Evolutionary conservation across 2,329 filamentous ascomycete species (phyloP).

Genomic region (Biscogniauxia sp.): DNA sequence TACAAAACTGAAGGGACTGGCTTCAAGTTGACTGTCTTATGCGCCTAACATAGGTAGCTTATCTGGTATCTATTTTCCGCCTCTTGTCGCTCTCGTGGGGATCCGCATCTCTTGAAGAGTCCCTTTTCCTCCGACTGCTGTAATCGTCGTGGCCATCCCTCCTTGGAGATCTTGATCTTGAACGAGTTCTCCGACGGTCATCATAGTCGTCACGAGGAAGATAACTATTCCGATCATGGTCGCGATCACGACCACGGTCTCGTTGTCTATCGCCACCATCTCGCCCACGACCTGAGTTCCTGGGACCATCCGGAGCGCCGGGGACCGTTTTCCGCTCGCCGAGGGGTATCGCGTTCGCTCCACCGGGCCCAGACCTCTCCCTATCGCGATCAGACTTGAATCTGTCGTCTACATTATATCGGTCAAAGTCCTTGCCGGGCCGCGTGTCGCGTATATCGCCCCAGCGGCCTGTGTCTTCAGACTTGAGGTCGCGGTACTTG

Average conservation of each 20-base stretch:
- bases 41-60: conserved; percentile 11
- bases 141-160: conserved; percentile 42
- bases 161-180: conserved; percentile 55
- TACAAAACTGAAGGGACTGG: background rate
- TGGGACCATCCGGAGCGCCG: conserved; percentile 38
- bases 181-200: conserved; percentile 37
- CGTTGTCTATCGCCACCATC: conserved; percentile 24
- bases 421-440: conserved; percentile 38
- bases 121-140: conserved; percentile 53
- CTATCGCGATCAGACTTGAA: conserved; percentile 63
- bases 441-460: conserved; percentile 60
- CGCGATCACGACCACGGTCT: conserved; percentile 26
- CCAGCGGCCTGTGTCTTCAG: conserved; percentile 89
- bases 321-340: conserved; percentile 54
- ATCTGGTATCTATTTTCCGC: conserved; percentile 50
- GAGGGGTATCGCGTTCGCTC: conserved; percentile 69
- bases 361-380: conserved; percentile 47
- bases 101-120: conserved; percentile 53
- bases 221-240: conserved; percentile 32
- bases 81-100: conserved; percentile 60
- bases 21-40: conserved; percentile 8
- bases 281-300: conserved; percentile 29
- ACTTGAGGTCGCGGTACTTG: conserved; percentile 83
- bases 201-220: conserved; percentile 34
- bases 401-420: conserved; percentile 57